Conservation (phyloP, 139 green algal species). For the Haematococcus lacustris region DNA sequence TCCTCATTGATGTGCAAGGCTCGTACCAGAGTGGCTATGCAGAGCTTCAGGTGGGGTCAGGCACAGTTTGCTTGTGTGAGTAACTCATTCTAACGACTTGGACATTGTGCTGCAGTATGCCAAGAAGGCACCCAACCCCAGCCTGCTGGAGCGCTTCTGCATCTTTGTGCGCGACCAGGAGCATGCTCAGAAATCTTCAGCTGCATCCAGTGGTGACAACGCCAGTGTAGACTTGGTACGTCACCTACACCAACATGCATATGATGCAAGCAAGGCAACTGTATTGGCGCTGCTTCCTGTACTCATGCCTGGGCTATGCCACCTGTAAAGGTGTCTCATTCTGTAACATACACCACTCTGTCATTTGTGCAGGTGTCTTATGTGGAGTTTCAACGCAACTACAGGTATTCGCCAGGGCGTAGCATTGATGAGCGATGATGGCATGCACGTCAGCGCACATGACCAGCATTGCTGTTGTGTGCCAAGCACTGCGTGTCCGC, state of each 20-base stretch:
- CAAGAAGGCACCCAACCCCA: constrained; percentile 18
- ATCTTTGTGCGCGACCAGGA: constrained; percentile 32
- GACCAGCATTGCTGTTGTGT: not conserved
- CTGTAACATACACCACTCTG: too few relatives aligned
- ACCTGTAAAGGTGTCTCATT: too few relatives aligned
- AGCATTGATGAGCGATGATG: not conserved
- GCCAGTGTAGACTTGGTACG: constrained; percentile 32
- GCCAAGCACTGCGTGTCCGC: not conserved
- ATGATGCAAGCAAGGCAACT: too few relatives aligned
- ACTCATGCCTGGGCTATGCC: too few relatives aligned
- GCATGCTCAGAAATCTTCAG: constrained; percentile 25
- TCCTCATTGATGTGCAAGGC: constrained; percentile 32
- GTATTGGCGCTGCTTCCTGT: too few relatives aligned
- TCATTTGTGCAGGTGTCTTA: too few relatives aligned
- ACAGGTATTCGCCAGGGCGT: constrained; percentile 12
- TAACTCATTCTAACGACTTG: not conserved
- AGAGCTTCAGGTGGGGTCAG: constrained; percentile 3
- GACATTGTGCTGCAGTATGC: not conserved
- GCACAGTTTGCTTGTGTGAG: not conserved
- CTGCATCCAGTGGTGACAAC: constrained; percentile 6
- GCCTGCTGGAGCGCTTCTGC: constrained; percentile 22
- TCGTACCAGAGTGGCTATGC: constrained; percentile 8
- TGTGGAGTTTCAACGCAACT: constrained; percentile 34
- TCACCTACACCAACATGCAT: too few relatives aligned
- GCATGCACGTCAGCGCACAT: not conserved